Base-by-base conservation (phyloP, 148 eudicot species). In the Rheum nobile region DNA sequence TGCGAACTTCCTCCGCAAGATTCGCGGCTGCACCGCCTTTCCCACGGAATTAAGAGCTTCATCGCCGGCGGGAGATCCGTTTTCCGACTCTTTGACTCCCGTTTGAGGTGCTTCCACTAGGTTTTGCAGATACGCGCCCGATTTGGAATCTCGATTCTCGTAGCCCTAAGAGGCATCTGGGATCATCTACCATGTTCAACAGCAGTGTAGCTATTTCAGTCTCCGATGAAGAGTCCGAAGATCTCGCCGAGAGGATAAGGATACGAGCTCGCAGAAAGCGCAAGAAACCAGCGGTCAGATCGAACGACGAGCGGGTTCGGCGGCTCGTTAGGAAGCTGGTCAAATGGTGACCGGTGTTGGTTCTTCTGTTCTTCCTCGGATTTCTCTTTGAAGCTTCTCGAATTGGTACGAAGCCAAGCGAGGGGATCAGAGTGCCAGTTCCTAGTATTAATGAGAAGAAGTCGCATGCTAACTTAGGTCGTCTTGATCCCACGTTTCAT, bases 331-430 rank as follows among this genome's bases (percentile, higher is more conserved):
- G 82, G 76, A 70, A 26, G 73, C 71, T 87, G 3, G 73, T 80
- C 16, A 86, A 75, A 35, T 91, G 93, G 93, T 91, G 97, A 90
- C 84, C 88, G 10, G 55, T 89, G 35, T 72, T 89, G 61, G 72
- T 91, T 44, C 81, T 89, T 72, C n/a, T 87, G 37, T 83, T 81
- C 19, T 87, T 88, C 22, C 74, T 83, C 42, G 81, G 74, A 19
- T 63, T 91, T n/a, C 34, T 87, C 0, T 86, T 87, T 71, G 97
- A 91, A 82, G 90, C 86, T 76, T 83, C 85, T 19, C 74, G 84
- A 68, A 77, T 91, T 41, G 79, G 83, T 26, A 57, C 72, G 6
- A 82, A 35, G 71, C 79, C 84, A 42, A 78, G 34, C 32, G 35
- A 75, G 5, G 47, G 16, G 7, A 19, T 24, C 8, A 29, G 50